These are phyloP conservation scores for Canariomyces notabilis DNA, from an alignment of 2,329 filamentous ascomycete species.

Conservation along the genomic window DNA sequence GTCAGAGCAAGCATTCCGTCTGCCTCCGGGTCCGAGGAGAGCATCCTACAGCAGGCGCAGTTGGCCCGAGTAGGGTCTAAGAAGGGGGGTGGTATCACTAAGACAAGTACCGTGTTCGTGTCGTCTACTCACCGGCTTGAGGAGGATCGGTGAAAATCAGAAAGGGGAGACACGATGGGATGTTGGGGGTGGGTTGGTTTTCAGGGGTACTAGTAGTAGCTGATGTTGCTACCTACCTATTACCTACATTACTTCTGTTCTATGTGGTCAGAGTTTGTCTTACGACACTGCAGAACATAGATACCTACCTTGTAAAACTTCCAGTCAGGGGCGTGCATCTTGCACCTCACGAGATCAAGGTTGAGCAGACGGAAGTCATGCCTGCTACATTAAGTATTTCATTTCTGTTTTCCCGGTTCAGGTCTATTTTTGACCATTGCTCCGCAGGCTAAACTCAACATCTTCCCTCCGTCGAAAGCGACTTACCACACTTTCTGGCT, in stretches of 20 bases:
- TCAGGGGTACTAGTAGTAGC: no score
- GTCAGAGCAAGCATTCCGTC: conserved; percentile 3
- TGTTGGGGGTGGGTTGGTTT: background rate
- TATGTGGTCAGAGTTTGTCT: no score
- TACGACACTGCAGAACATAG: no score
- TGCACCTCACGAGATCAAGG: no score
- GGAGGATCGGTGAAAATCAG: background rate
- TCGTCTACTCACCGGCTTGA: background rate
- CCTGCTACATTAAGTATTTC: background rate
- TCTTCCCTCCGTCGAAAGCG: conserved; percentile 1
- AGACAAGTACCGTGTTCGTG: conserved; percentile 9
- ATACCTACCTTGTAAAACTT: no score
- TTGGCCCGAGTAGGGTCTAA: background rate
- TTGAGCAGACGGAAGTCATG: background rate
- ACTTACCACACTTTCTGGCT: background rate
- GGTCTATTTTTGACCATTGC: background rate
- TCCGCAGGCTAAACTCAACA: background rate
- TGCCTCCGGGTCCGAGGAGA: conserved; percentile 17
- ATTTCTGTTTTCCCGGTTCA: background rate
- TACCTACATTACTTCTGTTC: no score
- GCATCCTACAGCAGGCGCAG: conserved; percentile 17
- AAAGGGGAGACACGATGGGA: background rate
- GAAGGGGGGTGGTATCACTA: conserved; percentile 1
- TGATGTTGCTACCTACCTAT: no score
- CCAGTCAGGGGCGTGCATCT: no score